Evolutionary conservation across 1,284 basidiomycete species (phyloP), one percentile per base, ranked within the genome.

Genomic region (Caloboletus firmus): DNA sequence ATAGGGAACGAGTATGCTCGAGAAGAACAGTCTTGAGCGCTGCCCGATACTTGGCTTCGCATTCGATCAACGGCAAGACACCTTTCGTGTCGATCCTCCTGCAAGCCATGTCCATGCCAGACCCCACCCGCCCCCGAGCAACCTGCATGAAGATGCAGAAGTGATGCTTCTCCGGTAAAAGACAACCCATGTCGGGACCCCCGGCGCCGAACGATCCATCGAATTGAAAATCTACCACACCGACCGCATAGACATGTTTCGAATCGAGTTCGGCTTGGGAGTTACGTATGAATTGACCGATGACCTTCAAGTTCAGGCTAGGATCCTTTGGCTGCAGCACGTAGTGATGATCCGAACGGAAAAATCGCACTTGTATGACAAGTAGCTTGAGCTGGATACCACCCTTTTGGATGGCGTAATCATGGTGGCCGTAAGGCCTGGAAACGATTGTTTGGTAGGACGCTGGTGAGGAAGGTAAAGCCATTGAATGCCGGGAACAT

Each of bases 21-120:
- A 50, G 31, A 32, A 49, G 48, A 34, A 12, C 45, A 8, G 24
- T 48, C 44, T 12, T 28, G 31, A 50, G 44, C 31, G 4, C 12
- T 10, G 24, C 22, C 24, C 10, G 44, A 35, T 28, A 35, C 24
- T 26, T 12, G 6, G 13, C 17, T 10, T 28, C 20, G 24, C 49
- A 49, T 12, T 49, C 28, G 20, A 50, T 35, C 44, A 48, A 2
- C 10, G 44, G 49, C 24, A 50, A 28, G n/a, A 50, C 17, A 1
- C 30, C 49, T n/a, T 17, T 26, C 18, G 32, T 50, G 31, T 48
- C 49, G 28, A 50, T 48, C n/a, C 49, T 30, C 49, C 49, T 50
- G 44, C 49, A 50, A 50, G 49, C 31, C 24, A 48, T 17, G 30
- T 49, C 48, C 31, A 47, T n/a, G 4, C 9, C 48, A 8, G 44